These are phyloP conservation scores for Aspergillus sparsus DNA, from an alignment of 495 filamentous ascomycete genomes.

Conservation along the genomic window DNA sequence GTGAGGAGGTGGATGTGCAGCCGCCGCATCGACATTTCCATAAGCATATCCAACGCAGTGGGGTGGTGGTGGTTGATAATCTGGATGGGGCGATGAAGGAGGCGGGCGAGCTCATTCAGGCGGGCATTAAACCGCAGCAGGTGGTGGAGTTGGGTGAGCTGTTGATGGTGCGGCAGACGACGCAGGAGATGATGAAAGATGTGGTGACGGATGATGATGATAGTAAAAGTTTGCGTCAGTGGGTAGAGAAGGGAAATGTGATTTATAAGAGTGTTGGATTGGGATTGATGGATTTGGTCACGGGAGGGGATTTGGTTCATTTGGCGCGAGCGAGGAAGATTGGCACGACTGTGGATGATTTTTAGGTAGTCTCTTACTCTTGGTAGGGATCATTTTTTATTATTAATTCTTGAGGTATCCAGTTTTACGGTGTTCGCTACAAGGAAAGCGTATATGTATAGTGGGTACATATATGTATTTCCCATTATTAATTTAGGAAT, in stretches of 20 bases:
- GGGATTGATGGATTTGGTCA: constrained; percentile 55
- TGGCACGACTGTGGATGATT: constrained; percentile 68
- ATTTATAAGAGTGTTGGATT: constrained; percentile 51
- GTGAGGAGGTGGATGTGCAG: constrained; percentile 61
- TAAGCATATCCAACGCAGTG: constrained; percentile 69
- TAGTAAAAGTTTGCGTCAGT: constrained; percentile 58
- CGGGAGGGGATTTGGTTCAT: constrained; percentile 73
- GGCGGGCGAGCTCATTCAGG: constrained; percentile 85
- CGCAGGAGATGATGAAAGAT: constrained; percentile 28
- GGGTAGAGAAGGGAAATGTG: constrained; percentile 80
- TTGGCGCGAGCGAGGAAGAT: constrained; percentile 71
- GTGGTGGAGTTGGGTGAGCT: constrained; percentile 87
- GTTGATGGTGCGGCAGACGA: constrained; percentile 65
- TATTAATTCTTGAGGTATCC: no score
- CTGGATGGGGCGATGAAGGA: constrained; percentile 77
- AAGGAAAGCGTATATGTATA: no score
- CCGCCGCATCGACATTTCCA: constrained; percentile 62
- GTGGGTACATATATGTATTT: no score
- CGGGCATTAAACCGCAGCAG: constrained; percentile 66
- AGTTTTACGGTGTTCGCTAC: no score
- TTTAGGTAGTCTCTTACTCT: constrained; percentile 24
- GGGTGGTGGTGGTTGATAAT: constrained; percentile 81
- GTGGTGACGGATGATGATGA: constrained; percentile 43
- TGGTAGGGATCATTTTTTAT: neutral
- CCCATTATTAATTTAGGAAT: no score